Evolutionary conservation across 2,329 filamentous ascomycete species (phyloP), one percentile per base, ranked within the genome.

Genomic region (Xylaria sp.): DNA sequence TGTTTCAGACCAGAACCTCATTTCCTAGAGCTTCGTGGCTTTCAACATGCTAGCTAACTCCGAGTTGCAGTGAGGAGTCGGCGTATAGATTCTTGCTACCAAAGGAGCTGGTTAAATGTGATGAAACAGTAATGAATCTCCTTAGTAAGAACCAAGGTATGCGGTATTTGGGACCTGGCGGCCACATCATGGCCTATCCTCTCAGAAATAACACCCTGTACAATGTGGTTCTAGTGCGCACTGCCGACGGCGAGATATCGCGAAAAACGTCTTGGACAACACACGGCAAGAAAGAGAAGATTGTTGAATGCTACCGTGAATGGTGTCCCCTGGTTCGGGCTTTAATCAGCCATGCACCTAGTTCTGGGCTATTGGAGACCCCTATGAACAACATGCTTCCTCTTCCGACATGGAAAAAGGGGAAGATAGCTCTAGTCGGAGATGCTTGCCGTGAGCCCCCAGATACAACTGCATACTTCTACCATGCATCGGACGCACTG

Each of bases 141-240:
- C 81, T 91, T 13, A 82, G 89, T 52, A 81, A 81, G 18, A 85
- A 89, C 63, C 80, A 81, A 7, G 89, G 88, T 0, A 86, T 85
- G 1, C 83, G 89, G 45, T 91, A 64, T 41, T 58, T 70, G 52
- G 67, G 62, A 9, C 67, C 65, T 12, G 62, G 56, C 2, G 46
- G 60, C 4, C 65, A 68, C 18, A 61, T 70, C 69, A 91, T 92
- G 74, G 89, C 88, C 1, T 92, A 92, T 73, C 85, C 89, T 0
- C 84, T 92, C 34, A 84, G 86, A 63, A 83, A 84, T 70, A 88
- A 91, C 73, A 83, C 84, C 18, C 86, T 91, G 65, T 91, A 91
- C 81, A 92, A 92, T 78, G 78, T 91, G 46, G 88, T 86, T 13
- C 89, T 89, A 1, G 82, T 85, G 0, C 89, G 91, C 68, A 87